A percentile compares a stretch with the other conserved stretches of the same genome.
Evolutionary conservation across 306 rosid species (phyloP).

Genomic region (Dalbergia cultrata): DNA sequence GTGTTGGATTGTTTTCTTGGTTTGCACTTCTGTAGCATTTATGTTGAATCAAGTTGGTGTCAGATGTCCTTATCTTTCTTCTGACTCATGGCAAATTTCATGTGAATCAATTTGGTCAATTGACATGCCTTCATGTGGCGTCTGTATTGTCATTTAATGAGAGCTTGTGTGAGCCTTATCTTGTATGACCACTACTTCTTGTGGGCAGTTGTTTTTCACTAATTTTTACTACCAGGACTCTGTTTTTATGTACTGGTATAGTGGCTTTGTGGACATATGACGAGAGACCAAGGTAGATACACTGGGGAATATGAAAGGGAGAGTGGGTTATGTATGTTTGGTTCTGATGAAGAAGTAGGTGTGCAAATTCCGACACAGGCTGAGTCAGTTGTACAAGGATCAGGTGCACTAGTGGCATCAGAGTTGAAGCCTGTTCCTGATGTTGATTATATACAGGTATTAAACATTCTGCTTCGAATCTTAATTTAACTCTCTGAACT

Average conservation of each 20-base stretch:
- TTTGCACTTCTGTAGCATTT: too few relatives aligned
- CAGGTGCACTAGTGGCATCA: slow-evolving; percentile 65
- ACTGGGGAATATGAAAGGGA: slow-evolving; percentile 42
- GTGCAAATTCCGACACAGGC: slow-evolving; percentile 85
- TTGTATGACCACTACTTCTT: slow-evolving; percentile 52
- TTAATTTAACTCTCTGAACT: not conserved
- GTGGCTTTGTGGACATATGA: slow-evolving; percentile 71
- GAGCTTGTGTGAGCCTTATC: slow-evolving; percentile 13
- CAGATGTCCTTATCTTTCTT: too few relatives aligned
- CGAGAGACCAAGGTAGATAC: slow-evolving; percentile 57
- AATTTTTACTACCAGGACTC: slow-evolving; percentile 86
- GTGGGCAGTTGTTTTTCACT: slow-evolving; percentile 81
- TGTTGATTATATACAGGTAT: slow-evolving; percentile 96
- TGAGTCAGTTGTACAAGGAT: slow-evolving; percentile 84
- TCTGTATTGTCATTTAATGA: too few relatives aligned
- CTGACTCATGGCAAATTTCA: too few relatives aligned
- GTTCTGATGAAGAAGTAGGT: slow-evolving; percentile 76
- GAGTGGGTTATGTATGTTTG: slow-evolving; percentile 59
- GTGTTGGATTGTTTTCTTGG: too few relatives aligned
- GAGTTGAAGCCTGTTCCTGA: slow-evolving; percentile 83
- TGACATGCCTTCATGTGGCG: too few relatives aligned
- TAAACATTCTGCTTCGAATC: slow-evolving; percentile 30
- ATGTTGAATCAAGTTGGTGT: too few relatives aligned
- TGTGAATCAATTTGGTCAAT: too few relatives aligned
- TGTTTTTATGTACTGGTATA: slow-evolving; percentile 85